Conservation (phyloP, 352 stramenopile genomes). For the Thalassiosira delicatula region DNA sequence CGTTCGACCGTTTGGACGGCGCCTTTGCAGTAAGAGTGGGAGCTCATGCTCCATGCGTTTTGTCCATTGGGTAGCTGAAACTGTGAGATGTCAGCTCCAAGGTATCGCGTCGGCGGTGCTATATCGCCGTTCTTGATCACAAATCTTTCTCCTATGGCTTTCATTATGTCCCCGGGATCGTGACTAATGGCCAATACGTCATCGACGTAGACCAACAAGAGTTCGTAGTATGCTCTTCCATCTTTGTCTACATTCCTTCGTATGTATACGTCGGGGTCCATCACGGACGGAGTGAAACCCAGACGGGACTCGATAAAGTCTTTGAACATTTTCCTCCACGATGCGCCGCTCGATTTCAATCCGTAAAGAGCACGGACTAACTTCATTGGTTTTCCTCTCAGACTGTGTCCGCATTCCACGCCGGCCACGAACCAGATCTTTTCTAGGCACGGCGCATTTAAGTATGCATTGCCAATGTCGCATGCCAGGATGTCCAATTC, state of each 20-base stretch:
- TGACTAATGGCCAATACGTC: too few relatives aligned
- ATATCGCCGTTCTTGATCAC: slow-evolving; percentile 48
- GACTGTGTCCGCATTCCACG: slow-evolving; percentile 59
- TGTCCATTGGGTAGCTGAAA: too few relatives aligned
- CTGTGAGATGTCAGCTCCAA: slow-evolving; percentile 26
- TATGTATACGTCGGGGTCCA: slow-evolving; percentile 64
- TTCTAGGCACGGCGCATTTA: slow-evolving; percentile 28
- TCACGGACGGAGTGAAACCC: slow-evolving; percentile 37
- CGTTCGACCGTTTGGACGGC: not conserved
- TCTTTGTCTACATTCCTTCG: slow-evolving; percentile 4
- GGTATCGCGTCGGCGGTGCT: slow-evolving; percentile 40
- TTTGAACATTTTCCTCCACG: slow-evolving; percentile 53
- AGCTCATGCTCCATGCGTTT: not conserved
- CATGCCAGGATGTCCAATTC: slow-evolving; percentile 62
- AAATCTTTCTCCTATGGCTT: slow-evolving; percentile 34
- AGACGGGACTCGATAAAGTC: slow-evolving; percentile 45
- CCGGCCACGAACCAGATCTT: slow-evolving; percentile 59
- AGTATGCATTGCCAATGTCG: not conserved
- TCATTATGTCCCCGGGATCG: slow-evolving; percentile 30
- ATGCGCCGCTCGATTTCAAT: slow-evolving; percentile 46
- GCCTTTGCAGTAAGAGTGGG: not conserved
- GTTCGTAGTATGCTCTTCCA: slow-evolving; percentile 62
- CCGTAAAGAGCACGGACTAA: slow-evolving; percentile 16
- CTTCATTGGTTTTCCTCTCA: slow-evolving; percentile 41
- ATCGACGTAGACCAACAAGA: slow-evolving; percentile 63